Evolutionary conservation across 108 stramenopile genomes (phyloP).

Genomic region (Cyclotella choctawhatcheeana): DNA sequence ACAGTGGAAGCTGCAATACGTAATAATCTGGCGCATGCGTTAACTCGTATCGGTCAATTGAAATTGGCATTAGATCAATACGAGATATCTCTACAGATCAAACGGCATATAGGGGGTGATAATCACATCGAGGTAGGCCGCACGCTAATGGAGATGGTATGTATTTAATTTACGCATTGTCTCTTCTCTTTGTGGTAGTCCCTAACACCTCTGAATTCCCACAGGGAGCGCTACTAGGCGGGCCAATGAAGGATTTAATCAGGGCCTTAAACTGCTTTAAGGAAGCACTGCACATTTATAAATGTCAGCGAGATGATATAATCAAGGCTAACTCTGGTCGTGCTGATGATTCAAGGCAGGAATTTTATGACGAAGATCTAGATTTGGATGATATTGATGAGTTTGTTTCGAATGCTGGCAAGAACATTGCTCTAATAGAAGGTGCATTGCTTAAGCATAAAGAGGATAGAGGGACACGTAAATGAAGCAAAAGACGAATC

Average conservation of each 20-base stretch:
- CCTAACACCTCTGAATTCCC: no score
- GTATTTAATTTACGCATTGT: no score
- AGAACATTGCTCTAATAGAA: constrained; percentile 47
- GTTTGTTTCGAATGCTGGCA: constrained; percentile 27
- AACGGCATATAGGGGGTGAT: constrained; percentile 42
- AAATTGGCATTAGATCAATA: constrained; percentile 45
- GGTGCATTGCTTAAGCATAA: constrained; percentile 35
- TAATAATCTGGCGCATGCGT: constrained; percentile 25
- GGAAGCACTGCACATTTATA: constrained; percentile 45
- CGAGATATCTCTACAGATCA: constrained; percentile 34
- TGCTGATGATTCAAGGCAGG: neutral
- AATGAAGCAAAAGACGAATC: neutral
- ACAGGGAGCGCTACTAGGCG: constrained; percentile 41
- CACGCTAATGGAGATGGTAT: constrained; percentile 49
- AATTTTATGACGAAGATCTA: constrained; percentile 9
- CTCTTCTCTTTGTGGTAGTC: no score
- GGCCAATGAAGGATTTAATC: constrained; percentile 29
- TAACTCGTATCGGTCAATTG: constrained; percentile 33
- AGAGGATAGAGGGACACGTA: constrained; percentile 9
- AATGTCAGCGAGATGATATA: constrained; percentile 20
- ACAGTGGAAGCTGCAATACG: constrained; percentile 46
- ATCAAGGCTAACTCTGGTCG: neutral
- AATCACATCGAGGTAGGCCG: constrained; percentile 40
- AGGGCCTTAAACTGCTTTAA: constrained; percentile 46
- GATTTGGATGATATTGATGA: constrained; percentile 25